Evolutionary conservation across 129 eudicot genomes (phyloP).

Genomic region (Solidago caesia): DNA sequence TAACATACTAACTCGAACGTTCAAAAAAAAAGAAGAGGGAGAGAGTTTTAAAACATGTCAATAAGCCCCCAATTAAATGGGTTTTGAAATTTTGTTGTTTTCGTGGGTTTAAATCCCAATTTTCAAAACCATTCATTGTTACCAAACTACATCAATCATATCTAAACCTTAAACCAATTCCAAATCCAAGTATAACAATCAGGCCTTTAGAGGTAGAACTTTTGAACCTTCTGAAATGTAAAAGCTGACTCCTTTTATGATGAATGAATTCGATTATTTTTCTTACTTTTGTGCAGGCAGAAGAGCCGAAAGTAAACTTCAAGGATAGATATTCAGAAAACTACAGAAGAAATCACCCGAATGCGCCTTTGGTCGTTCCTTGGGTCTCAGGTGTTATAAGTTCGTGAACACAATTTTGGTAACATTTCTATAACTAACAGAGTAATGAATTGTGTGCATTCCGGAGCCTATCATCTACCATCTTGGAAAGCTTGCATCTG

Average conservation of each 20-base stretch:
- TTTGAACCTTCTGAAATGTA: not conserved
- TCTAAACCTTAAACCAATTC: too few relatives aligned
- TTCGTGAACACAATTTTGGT: conserved; percentile 13
- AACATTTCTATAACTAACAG: conserved; percentile 17
- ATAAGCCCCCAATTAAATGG: too few relatives aligned
- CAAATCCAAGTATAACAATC: too few relatives aligned
- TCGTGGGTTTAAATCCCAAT: too few relatives aligned
- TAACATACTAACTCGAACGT: too few relatives aligned
- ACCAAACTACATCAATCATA: too few relatives aligned
- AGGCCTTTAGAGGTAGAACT: not conserved
- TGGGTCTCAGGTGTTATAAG: conserved; percentile 90
- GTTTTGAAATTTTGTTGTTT: too few relatives aligned
- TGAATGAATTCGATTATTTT: not conserved
- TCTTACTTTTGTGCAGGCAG: conserved; percentile 57
- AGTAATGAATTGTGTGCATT: not conserved
- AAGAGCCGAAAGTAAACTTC: conserved; percentile 66
- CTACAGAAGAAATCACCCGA: conserved; percentile 68
- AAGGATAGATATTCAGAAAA: conserved; percentile 79
- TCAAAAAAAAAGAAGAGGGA: too few relatives aligned
- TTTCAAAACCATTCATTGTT: too few relatives aligned
- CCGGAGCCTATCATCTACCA: not conserved
- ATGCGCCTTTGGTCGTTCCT: conserved; percentile 81
- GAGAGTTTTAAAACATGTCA: too few relatives aligned
- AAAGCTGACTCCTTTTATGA: not conserved
- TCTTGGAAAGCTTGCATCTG: conserved; percentile 25